Conservation (phyloP, 148 eudicot genomes). For the Diospyros lotus region DNA sequence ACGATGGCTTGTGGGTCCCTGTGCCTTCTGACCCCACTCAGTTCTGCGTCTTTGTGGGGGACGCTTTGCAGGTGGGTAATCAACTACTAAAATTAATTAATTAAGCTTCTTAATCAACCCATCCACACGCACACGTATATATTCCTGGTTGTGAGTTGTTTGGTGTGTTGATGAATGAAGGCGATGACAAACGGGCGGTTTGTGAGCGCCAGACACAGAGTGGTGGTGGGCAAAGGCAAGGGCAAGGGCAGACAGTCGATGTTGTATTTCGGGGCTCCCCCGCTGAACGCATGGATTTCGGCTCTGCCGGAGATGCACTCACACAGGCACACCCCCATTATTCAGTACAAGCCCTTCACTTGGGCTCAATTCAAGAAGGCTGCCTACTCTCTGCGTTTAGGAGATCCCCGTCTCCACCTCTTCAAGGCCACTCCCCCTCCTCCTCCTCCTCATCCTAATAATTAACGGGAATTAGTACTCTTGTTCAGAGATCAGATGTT, state of each 20-base stretch:
- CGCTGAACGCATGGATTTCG: slow-evolving; percentile 41
- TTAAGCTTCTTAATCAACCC: too few species aligned
- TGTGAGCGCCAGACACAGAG: slow-evolving; percentile 70
- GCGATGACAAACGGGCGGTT: slow-evolving; percentile 83
- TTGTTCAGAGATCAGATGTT: too few species aligned
- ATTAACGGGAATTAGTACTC: too few species aligned
- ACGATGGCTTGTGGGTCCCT: slow-evolving; percentile 60
- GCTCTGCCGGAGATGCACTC: slow-evolving; percentile 58
- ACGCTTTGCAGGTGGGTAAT: slow-evolving; percentile 60
- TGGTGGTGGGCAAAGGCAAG: slow-evolving; percentile 31
- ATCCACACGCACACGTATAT: too few species aligned
- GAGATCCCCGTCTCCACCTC: slow-evolving; percentile 61
- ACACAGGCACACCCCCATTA: slow-evolving; percentile 19
- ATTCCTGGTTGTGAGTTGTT: too few species aligned
- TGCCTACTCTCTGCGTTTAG: slow-evolving; percentile 50
- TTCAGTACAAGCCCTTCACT: slow-evolving; percentile 59
- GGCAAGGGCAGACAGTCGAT: slow-evolving; percentile 55
- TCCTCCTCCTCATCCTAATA: too few species aligned
- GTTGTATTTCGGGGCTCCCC: slow-evolving; percentile 77
- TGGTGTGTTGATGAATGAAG: slow-evolving; percentile 19
- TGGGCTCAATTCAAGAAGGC: slow-evolving; percentile 84
- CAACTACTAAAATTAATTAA: too few species aligned
- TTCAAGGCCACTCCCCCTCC: slow-evolving; percentile 28
- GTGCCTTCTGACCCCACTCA: slow-evolving; percentile 68
- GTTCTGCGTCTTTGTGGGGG: slow-evolving; percentile 85